Percentiles rank a stretch among this genome's conserved stretches.
phyloP scores from a whole-genome alignment of 129 eudicot genomes.

The Helianthus tuberosus region DNA sequence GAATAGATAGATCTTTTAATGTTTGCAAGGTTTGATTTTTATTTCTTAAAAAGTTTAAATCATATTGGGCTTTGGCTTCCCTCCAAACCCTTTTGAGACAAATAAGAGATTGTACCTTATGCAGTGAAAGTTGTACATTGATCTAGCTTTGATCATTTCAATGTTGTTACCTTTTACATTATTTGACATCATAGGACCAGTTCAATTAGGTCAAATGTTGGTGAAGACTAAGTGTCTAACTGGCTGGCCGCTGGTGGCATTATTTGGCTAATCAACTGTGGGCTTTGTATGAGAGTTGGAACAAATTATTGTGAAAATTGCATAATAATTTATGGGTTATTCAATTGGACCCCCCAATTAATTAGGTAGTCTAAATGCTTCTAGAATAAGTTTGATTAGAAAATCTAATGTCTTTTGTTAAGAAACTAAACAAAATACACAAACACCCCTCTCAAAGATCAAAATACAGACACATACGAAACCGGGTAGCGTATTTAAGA shows the following conservation, averaged over 20 bases:
- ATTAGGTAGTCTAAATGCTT: neutral
- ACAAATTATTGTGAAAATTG: slow-evolving; percentile 18
- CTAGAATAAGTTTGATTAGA: no score
- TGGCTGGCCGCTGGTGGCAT: slow-evolving; percentile 20
- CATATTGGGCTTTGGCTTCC: slow-evolving; percentile 10
- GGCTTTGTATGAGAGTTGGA: slow-evolving; percentile 9
- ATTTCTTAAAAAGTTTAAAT: slow-evolving; percentile 2
- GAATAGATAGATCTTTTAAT: neutral
- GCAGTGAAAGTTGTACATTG: neutral
- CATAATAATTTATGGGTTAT: slow-evolving; percentile 2
- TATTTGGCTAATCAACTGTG: slow-evolving; percentile 29
- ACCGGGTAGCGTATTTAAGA: no score
- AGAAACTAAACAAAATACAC: no score
- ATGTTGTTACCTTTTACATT: slow-evolving; percentile 6
- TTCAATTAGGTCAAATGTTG: slow-evolving; percentile 21
- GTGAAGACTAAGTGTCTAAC: slow-evolving; percentile 18
- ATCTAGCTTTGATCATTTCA: neutral
- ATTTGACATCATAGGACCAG: slow-evolving; percentile 26
- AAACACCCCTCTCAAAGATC: no score
- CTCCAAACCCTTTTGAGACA: neutral
- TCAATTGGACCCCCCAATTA: slow-evolving; percentile 23
- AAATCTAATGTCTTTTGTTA: no score
- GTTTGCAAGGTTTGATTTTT: slow-evolving; percentile 5
- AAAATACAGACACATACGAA: no score
- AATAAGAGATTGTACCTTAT: slow-evolving; percentile 10